Evolutionary conservation across 129 eudicot species (phyloP).

Genomic region (Cynara cardunculus): DNA sequence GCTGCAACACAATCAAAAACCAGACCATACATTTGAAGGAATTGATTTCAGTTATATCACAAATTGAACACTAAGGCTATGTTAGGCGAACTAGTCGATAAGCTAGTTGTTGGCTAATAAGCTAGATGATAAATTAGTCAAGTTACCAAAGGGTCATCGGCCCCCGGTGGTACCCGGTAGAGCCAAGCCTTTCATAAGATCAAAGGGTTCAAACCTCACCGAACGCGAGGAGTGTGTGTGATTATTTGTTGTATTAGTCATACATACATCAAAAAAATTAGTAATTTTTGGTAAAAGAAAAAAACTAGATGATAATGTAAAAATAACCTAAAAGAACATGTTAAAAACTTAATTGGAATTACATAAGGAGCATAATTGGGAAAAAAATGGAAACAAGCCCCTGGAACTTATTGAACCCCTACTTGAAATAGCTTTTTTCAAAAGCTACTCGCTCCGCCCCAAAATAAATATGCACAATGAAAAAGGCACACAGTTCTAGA

Average conservation of each 20-base stretch:
- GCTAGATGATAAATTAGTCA: not conserved
- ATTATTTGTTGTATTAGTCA: not conserved
- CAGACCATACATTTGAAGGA: not conserved
- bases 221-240: too few species aligned
- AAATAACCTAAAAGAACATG: too few species aligned
- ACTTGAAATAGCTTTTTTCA: too few species aligned
- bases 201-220: not conserved
- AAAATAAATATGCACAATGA: not conserved
- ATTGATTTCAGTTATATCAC: not conserved
- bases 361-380: too few species aligned
- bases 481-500: not conserved
- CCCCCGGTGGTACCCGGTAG: not conserved
- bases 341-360: too few species aligned
- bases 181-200: not conserved
- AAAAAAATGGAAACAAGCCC: not conserved
- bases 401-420: too few species aligned
- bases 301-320: too few species aligned
- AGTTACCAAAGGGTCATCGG: not conserved
- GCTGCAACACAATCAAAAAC: constrained; percentile 37
- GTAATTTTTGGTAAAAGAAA: too few species aligned
- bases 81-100: not conserved
- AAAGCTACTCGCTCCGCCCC: not conserved
- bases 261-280: too few species aligned
- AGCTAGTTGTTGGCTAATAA: not conserved
- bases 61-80: not conserved